These are phyloP conservation scores for Gracilaria domingensis DNA, from an alignment of 23 red algal genomes.

Conservation along the genomic window DNA sequence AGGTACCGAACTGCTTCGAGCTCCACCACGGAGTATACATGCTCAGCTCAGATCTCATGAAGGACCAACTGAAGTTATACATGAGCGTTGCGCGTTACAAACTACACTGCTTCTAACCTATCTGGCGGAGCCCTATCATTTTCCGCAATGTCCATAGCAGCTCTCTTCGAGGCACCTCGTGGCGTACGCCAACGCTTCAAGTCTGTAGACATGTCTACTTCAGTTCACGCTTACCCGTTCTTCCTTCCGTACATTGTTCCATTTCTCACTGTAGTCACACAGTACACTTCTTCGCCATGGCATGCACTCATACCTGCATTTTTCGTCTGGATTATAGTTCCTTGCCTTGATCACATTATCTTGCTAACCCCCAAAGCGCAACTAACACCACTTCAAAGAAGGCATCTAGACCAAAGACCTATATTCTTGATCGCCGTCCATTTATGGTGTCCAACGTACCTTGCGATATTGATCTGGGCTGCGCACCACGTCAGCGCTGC, in stretches of 20 bases:
- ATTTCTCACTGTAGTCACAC: slow-evolving; percentile 17
- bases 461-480: slow-evolving; percentile 64
- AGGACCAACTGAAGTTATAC: too few species aligned
- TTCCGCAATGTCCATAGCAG: background rate
- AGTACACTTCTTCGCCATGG: slow-evolving; percentile 29
- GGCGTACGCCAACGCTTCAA: background rate
- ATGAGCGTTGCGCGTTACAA: too few species aligned
- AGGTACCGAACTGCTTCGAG: too few species aligned
- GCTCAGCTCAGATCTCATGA: too few species aligned
- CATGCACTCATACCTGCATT: slow-evolving; percentile 42
- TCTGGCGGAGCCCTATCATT: background rate
- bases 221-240: slow-evolving; percentile 13
- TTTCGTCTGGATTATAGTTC: slow-evolving; percentile 69
- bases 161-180: background rate
- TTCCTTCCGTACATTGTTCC: slow-evolving; percentile 63
- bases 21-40: too few species aligned
- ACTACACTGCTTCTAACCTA: too few species aligned
- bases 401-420: background rate
- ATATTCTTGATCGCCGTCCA: slow-evolving; percentile 57
- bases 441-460: slow-evolving; percentile 72
- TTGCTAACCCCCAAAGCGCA: background rate
- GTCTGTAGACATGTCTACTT: background rate
- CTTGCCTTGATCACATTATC: slow-evolving; percentile 53
- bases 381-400: slow-evolving; percentile 7
- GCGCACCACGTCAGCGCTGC: background rate